Evolutionary conservation across 164 flowering plant species (phyloP), one percentile per base, ranked within the genome.

Genomic region (Dillenia suffruticosa): DNA sequence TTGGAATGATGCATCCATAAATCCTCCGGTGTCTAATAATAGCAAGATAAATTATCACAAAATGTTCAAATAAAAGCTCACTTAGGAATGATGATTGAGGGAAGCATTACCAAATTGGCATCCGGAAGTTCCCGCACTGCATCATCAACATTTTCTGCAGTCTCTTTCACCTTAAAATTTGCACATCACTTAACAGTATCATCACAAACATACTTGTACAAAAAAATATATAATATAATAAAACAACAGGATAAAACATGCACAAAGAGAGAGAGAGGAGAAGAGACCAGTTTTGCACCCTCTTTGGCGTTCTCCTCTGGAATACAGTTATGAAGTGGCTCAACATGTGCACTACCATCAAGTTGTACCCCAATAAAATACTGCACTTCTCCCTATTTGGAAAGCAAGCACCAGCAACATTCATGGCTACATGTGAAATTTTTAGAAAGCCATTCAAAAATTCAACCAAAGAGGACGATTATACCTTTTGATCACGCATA

Each of bases 401-500:
- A 63, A n/a, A 48, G 22, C 14, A 56, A 45, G 69, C 7, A 6
- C 40, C 40, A 32, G 40, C 2, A 46, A 58, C 14, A 45, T 24
- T 11, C 19, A 32, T 5, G 15, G 9, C 52, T 10, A 15, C 15
- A 24, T 9, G 12, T 44, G 12, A 10, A 13, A 46, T 11, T 3
- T 17, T 16, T 40, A 7, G 10, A 0, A 14, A 49, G 10, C 12
- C 8, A 9, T 12, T n/a, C 40, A 16, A 26, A 40, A 46, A 26
- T 45, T 5, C 16, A 12, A 11, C 10, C 13, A 63, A 10, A 56
- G 48, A 68, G n/a, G 12, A 40, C 44, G 40, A 32, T 49, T 51
- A 8, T 73, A 92, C 98, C 96, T 88, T 92, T 58, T 94, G 97
- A 69, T 94, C 99, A 78, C 99, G 93, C 99, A 91, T 94, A 67